These are phyloP conservation scores for Serendipita sp. DNA, from an alignment of 768 basidiomycete species.

Conservation along the genomic window DNA sequence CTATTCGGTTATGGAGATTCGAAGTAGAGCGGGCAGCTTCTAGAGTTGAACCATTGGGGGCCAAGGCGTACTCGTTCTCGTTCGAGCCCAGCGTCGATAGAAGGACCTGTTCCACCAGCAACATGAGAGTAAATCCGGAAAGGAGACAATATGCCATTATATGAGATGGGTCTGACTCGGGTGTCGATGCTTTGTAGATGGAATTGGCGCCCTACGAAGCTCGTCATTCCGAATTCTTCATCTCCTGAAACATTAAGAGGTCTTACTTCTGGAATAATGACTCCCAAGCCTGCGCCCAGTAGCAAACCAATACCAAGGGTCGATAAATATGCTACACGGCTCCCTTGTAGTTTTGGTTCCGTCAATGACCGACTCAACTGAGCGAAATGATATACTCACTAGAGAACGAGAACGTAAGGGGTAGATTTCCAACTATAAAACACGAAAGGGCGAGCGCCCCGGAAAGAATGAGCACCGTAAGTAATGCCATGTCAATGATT, in stretches of 20 bases:
- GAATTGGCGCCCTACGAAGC: background rate
- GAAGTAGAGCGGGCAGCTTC: background rate
- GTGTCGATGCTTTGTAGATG: background rate
- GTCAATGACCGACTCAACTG: slow-evolving; percentile 9
- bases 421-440: slow-evolving; percentile 57
- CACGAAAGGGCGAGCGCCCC: slow-evolving; percentile 20
- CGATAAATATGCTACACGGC: slow-evolving; percentile 25
- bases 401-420: slow-evolving; percentile 56
- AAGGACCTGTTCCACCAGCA: slow-evolving; percentile 49
- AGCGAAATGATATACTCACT: slow-evolving; percentile 26
- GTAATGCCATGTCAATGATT: slow-evolving; percentile 17
- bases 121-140: slow-evolving; percentile 45
- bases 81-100: slow-evolving; percentile 8
- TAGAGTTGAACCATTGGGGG: slow-evolving; percentile 16
- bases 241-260: background rate
- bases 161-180: slow-evolving; percentile 23
- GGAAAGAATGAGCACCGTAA: slow-evolving; percentile 18
- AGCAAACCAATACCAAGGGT: slow-evolving; percentile 69
- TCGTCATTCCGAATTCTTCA: background rate
- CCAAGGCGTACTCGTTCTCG: slow-evolving; percentile 16
- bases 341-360: slow-evolving; percentile 8
- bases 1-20: slow-evolving; percentile 26
- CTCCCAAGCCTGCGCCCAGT: slow-evolving; percentile 74
- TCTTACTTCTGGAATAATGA: slow-evolving; percentile 83
- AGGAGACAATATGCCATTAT: slow-evolving; percentile 48